Conservation (phyloP, 805 yeast genomes). For the Schwanniomyces sp. region DNA sequence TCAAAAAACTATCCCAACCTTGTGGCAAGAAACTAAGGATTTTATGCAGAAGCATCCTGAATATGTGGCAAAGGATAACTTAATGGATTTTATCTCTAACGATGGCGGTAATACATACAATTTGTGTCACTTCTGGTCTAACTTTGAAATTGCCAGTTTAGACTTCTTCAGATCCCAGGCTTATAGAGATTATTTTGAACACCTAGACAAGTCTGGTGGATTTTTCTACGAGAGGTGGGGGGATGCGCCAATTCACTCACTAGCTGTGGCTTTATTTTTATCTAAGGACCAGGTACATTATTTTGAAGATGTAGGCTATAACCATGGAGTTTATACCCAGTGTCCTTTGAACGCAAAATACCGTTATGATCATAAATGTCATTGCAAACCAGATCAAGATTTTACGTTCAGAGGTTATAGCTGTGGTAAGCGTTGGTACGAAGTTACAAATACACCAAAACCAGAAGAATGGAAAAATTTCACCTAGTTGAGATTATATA, state of each 20-base stretch:
- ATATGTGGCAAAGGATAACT: slow-evolving; percentile 59
- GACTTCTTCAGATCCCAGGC: slow-evolving; percentile 75
- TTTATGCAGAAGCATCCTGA: slow-evolving; percentile 63
- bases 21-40: slow-evolving; percentile 76
- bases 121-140: slow-evolving; percentile 89
- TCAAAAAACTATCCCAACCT: slow-evolving; percentile 78
- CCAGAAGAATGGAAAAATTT: slow-evolving; percentile 29
- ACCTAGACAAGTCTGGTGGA: slow-evolving; percentile 81
- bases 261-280: slow-evolving; percentile 79
- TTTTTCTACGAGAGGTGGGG: slow-evolving; percentile 95
- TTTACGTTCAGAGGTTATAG: slow-evolving; percentile 47
- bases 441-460: slow-evolving; percentile 26
- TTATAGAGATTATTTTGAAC: slow-evolving; percentile 67
- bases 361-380: slow-evolving; percentile 57
- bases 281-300: slow-evolving; percentile 67
- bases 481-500: background rate
- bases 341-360: slow-evolving; percentile 64
- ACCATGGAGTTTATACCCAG: slow-evolving; percentile 70
- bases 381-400: slow-evolving; percentile 64
- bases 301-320: slow-evolving; percentile 79
- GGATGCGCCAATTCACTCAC: slow-evolving; percentile 89
- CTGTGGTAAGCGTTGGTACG: slow-evolving; percentile 31
- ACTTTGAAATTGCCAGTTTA: slow-evolving; percentile 78
- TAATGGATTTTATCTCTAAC: slow-evolving; percentile 70
- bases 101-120: slow-evolving; percentile 69